These are phyloP conservation scores for Carpinus fangiana DNA, from an alignment of 306 rosid genomes.

Conservation along the genomic window DNA sequence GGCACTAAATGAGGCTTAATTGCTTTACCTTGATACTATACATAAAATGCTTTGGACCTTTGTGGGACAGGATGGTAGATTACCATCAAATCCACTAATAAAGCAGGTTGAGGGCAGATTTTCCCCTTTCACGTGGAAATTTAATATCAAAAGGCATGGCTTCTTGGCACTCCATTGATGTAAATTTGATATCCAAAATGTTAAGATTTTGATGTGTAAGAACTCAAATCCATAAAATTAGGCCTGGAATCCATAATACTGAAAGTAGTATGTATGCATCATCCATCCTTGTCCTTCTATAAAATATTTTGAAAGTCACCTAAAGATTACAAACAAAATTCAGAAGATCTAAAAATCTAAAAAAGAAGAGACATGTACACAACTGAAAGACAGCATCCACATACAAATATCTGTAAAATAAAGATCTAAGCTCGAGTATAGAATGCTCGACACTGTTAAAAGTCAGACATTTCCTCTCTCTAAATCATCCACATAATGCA, in stretches of 20 bases:
- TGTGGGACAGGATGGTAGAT: no score
- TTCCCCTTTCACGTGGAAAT: no score
- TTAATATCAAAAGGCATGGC: background rate
- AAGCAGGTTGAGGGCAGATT: no score
- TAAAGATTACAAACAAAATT: background rate
- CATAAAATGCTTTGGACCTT: no score
- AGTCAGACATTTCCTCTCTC: background rate
- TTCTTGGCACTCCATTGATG: background rate
- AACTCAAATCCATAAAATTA: background rate
- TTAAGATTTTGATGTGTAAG: background rate
- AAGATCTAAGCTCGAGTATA: background rate
- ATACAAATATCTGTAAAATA: background rate
- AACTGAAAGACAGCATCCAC: background rate
- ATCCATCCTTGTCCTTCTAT: conserved; percentile 4
- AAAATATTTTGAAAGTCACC: background rate
- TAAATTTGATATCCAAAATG: background rate
- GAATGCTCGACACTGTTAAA: background rate
- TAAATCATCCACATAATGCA: background rate
- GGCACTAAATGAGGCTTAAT: background rate
- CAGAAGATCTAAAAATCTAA: background rate
- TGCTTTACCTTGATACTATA: background rate
- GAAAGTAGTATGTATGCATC: background rate
- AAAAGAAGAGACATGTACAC: background rate
- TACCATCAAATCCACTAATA: no score
- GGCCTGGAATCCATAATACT: background rate